Evolutionary conservation across 352 stramenopile genomes (phyloP).

Genomic region (Globisporangium heterothallicum): DNA sequence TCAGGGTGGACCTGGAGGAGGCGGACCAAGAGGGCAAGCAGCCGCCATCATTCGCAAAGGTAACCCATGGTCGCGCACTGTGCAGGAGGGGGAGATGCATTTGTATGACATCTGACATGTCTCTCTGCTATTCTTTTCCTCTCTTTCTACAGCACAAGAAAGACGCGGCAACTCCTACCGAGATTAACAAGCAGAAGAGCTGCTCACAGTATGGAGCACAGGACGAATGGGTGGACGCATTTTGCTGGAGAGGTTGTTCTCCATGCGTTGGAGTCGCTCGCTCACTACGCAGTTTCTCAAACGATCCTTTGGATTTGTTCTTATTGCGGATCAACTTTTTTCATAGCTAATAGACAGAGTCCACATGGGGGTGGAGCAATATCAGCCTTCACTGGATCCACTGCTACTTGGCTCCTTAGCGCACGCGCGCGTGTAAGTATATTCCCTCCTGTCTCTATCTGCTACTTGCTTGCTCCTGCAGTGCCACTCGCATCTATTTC

Average conservation of each 20-base stretch:
- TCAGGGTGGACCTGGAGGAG: constrained; percentile 53
- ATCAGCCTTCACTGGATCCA: too few species aligned
- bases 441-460: constrained; percentile 1
- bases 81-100: not conserved
- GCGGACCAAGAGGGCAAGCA: constrained; percentile 59
- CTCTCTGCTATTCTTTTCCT: not conserved
- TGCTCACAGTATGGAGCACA: too few species aligned
- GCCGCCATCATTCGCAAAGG: constrained; percentile 80
- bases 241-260: too few species aligned
- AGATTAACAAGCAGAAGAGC: constrained; percentile 9
- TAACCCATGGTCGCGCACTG: constrained; percentile 9
- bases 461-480: too few species aligned
- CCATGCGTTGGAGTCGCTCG: too few species aligned
- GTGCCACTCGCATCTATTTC: constrained; percentile 28
- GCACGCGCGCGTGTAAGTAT: constrained; percentile 7
- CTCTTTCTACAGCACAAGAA: constrained; percentile 41
- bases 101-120: not conserved
- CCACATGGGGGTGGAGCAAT: not conserved
- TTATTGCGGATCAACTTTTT: not conserved
- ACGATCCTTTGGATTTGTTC: too few species aligned
- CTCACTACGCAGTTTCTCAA: too few species aligned
- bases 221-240: too few species aligned
- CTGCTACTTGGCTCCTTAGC: too few species aligned
- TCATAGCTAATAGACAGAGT: not conserved
- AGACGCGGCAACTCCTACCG: constrained; percentile 37